Evolutionary conservation across 1,284 basidiomycete species (phyloP).

Genomic region (Austroboletus rostrupii): DNA sequence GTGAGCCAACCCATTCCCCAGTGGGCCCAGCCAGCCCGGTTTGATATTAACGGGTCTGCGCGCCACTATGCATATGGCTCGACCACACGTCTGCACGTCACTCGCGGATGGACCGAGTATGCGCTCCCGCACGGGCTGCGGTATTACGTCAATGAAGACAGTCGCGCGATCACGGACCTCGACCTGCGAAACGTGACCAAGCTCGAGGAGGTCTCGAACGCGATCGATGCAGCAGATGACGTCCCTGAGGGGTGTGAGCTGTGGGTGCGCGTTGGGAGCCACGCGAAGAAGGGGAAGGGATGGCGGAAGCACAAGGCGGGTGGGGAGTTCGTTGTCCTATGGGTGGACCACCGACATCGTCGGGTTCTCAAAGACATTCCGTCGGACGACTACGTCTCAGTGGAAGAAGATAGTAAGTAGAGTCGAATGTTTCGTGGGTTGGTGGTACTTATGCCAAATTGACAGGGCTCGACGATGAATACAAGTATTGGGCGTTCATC

Average conservation of each 20-base stretch:
- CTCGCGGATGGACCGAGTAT: slow-evolving; percentile 61
- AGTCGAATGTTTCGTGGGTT: background rate
- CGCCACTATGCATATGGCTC: slow-evolving; percentile 27
- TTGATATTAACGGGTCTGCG: slow-evolving; percentile 31
- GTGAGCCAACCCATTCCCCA: slow-evolving; percentile 30
- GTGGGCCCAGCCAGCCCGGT: slow-evolving; percentile 23
- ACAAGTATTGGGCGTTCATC: slow-evolving; percentile 72
- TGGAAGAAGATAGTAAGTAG: slow-evolving; percentile 55
- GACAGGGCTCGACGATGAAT: slow-evolving; percentile 64
- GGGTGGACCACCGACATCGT: slow-evolving; percentile 62
- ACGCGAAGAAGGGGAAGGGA: slow-evolving; percentile 22
- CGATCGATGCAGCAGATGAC: slow-evolving; percentile 38
- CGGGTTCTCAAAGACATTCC: slow-evolving; percentile 48
- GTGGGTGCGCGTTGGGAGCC: slow-evolving; percentile 40
- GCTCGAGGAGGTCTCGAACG: slow-evolving; percentile 48
- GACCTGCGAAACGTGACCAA: slow-evolving; percentile 51
- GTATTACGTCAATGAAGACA: slow-evolving; percentile 62
- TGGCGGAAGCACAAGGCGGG: slow-evolving; percentile 30
- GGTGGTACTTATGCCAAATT: slow-evolving; percentile 9
- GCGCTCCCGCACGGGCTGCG: slow-evolving; percentile 61
- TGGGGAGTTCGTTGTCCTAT: slow-evolving; percentile 43
- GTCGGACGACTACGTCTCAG: slow-evolving; percentile 26
- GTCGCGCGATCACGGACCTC: slow-evolving; percentile 59
- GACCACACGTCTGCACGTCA: slow-evolving; percentile 18
- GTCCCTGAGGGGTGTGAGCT: slow-evolving; percentile 48